A percentile compares a stretch with the other conserved stretches of the same genome.
Conservation (phyloP, 1,284 basidiomycete species). For the Malassezia nana region DNA sequence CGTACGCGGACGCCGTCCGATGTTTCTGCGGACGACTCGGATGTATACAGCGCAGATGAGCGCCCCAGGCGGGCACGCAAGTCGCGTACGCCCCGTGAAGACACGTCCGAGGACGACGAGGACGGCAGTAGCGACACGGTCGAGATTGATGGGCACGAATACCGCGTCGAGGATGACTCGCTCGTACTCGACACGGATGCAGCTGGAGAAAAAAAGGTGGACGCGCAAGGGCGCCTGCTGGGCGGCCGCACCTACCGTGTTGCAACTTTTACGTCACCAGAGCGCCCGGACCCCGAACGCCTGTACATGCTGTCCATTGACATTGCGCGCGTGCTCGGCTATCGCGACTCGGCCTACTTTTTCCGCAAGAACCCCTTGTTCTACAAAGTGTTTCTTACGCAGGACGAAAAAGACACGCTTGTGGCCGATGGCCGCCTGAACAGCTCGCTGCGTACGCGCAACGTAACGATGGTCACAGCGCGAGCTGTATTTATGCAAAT, state of each 20-base stretch:
- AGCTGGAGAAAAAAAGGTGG: slow-evolving; percentile 84
- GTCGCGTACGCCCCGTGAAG: not conserved
- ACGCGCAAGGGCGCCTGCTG: slow-evolving; percentile 67
- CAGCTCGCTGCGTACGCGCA: slow-evolving; percentile 66
- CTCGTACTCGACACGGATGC: slow-evolving; percentile 71
- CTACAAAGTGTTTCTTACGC: slow-evolving; percentile 61
- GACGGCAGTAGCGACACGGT: slow-evolving; percentile 54
- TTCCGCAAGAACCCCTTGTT: slow-evolving; percentile 82
- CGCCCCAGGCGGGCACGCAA: not conserved
- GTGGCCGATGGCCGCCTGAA: slow-evolving; percentile 78
- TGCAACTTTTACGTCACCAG: slow-evolving; percentile 70
- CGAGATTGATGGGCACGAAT: slow-evolving; percentile 64
- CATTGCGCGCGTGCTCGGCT: slow-evolving; percentile 86
- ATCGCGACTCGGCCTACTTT: slow-evolving; percentile 91
- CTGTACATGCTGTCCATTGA: slow-evolving; percentile 94
- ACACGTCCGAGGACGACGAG: not conserved
- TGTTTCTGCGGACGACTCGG: slow-evolving; percentile 12
- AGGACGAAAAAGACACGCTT: slow-evolving; percentile 72
- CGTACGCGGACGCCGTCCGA: not conserved
- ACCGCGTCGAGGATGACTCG: slow-evolving; percentile 74
- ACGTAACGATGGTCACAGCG: slow-evolving; percentile 84
- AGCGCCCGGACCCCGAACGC: slow-evolving; percentile 65
- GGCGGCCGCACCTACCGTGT: slow-evolving; percentile 83
- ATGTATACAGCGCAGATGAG: slow-evolving; percentile 9
- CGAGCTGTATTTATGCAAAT: slow-evolving; percentile 88